Base-by-base conservation (phyloP, 2,329 filamentous ascomycete species). In the Aspergillus texensis region DNA sequence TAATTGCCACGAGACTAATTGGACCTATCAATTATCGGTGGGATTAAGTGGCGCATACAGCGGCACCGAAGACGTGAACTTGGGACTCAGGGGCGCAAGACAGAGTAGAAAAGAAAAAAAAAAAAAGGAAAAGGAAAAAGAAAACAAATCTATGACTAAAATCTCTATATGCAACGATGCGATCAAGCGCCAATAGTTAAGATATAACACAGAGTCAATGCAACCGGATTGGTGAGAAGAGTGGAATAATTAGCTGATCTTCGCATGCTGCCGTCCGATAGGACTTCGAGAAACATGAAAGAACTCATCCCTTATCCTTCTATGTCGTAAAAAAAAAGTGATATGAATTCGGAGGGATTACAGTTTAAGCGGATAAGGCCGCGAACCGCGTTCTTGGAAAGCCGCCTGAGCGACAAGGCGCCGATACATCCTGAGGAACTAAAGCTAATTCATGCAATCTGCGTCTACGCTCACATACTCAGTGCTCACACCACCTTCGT, bases 361-460 rank as follows among this genome's bases (percentile, higher is more conserved):
- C 10, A 19, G 30, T 34, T 26, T 36, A 54, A 36, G 50, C n/a
- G 30, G 50, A 24, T 34, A 50, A n/a, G 45, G 48, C 55, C 55
- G 50, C 54, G 60, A 62, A 58, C 60, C 55, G 36, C 48, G 32
- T 45, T 50, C 52, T 56, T 54, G 60, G 46, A 56, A 61, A 56
- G 36, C 55, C 30, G 53, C 60, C 60, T 53, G 32, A 39, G 24
- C 12, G n/a, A 55, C 56, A 45, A 58, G 41, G 45, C 32, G n/a
- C 41, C 16, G 52, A 55, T n/a, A 36, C 19, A 34, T 19, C 24
- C 10, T n/a, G 50, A 12, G 50, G 45, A 48, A 28, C 11, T 48
- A 3, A 24, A 9, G 24, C 24, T 32, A 53, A 6, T 52, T 19
- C 52, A 54, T 54, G 52, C 52, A 54, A 53, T 5, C 16, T 53